phyloP scores from a whole-genome alignment of 805 yeast species.

The Starmerella etchellsii region DNA sequence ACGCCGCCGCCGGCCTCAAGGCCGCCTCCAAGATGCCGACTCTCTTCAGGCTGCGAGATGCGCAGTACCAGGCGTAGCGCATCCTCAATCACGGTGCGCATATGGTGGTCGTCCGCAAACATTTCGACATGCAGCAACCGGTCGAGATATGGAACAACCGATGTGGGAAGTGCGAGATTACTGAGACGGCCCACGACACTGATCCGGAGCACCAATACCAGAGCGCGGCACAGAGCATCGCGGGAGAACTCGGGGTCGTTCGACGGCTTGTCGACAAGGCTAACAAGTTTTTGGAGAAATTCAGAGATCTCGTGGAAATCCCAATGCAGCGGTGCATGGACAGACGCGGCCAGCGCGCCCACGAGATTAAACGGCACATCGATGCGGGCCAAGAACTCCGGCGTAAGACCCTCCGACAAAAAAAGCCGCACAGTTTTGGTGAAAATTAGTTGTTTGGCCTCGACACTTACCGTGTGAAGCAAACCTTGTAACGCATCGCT shows the following conservation, averaged over 20 bases:
- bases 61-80: constrained; percentile 14
- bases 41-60: constrained; percentile 2
- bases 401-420: constrained; percentile 3
- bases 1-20: constrained; percentile 2
- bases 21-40: background rate
- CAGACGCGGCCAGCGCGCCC: constrained; percentile 7
- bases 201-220: constrained; percentile 10
- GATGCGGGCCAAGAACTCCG: background rate
- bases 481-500: constrained; percentile 12
- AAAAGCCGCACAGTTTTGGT: constrained; percentile 6
- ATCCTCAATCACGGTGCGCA: constrained; percentile 12
- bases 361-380: constrained; percentile 10
- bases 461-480: constrained; percentile 6
- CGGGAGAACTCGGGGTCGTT: background rate
- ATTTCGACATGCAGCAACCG: constrained; percentile 9
- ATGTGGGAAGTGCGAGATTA: constrained; percentile 4
- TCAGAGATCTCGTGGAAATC: constrained; percentile 6
- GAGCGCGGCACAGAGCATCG: constrained; percentile 5
- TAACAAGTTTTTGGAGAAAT: constrained; percentile 3
- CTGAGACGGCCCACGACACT: constrained; percentile 11
- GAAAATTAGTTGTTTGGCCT: constrained; percentile 9
- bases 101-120: constrained; percentile 9
- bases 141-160: constrained; percentile 7
- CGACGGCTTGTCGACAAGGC: background rate
- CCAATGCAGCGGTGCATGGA: constrained; percentile 9